These are phyloP conservation scores for Calcarisporium arbuscula DNA, from an alignment of 2,329 filamentous ascomycete genomes.

Conservation along the genomic window DNA sequence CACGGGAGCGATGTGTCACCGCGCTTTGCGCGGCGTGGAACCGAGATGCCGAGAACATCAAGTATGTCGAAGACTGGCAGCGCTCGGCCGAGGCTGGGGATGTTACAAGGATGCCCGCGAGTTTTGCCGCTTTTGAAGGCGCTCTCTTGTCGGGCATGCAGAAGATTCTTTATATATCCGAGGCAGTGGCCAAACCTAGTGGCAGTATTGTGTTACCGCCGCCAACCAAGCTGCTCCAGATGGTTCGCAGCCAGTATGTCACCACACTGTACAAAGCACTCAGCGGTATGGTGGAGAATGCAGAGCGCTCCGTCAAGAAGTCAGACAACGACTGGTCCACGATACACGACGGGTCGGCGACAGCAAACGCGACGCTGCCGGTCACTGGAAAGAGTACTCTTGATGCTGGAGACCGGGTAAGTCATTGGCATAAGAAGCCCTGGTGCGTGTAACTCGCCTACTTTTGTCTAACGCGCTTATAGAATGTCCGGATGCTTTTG, in stretches of 20 bases:
- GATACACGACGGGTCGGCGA: slow-evolving; percentile 35
- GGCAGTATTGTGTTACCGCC: slow-evolving; percentile 79
- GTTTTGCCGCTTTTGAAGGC: slow-evolving; percentile 80
- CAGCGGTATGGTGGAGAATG: slow-evolving; percentile 95
- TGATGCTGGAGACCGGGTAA: slow-evolving; percentile 51
- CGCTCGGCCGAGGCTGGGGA: slow-evolving; percentile 75
- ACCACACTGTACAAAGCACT: slow-evolving; percentile 90
- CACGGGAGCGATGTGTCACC: slow-evolving; percentile 78
- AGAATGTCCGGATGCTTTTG: slow-evolving; percentile 89
- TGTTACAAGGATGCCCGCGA: slow-evolving; percentile 82
- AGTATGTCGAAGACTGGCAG: slow-evolving; percentile 90
- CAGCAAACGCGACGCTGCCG: slow-evolving; percentile 25
- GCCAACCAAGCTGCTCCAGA: slow-evolving; percentile 78
- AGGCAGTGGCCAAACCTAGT: slow-evolving; percentile 70
- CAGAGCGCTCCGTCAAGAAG: slow-evolving; percentile 65
- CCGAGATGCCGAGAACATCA: slow-evolving; percentile 86
- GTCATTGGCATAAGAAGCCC: slow-evolving; percentile 16
- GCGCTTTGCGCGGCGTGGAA: slow-evolving; percentile 90
- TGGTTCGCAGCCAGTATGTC: slow-evolving; percentile 88
- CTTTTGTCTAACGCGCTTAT: slow-evolving; percentile 18
- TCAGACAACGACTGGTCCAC: slow-evolving; percentile 57
- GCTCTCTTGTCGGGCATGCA: slow-evolving; percentile 81
- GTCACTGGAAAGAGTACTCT: slow-evolving; percentile 40
- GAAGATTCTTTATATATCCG: slow-evolving; percentile 88
- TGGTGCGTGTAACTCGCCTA: background rate